Base-by-base conservation (phyloP, 306 rosid species). In the Trifolium fragiferum region DNA sequence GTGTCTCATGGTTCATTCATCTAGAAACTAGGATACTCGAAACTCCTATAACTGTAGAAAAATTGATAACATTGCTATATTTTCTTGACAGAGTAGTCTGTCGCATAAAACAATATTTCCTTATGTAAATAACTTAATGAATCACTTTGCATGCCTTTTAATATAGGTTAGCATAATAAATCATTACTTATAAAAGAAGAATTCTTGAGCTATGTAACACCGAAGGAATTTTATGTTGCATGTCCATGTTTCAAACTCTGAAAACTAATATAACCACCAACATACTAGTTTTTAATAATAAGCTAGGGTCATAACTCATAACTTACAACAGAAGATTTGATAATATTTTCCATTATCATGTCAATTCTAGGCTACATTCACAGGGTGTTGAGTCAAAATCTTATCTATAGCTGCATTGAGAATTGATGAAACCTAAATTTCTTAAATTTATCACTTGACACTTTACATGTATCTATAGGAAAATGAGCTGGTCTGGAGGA, bases 401-500 rank as follows among this genome's bases (percentile, higher is more conserved):
- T 50, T 73, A 62, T 10, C 20, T 62, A 15, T 53, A 15, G 61
- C 64, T 33, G 76, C 72, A 62, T 57, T 72, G 61, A 41, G 54
- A 75, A 71, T 15, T 66, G 57, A 18, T 68, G 25, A 60, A 69
- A 32, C 41, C 44, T 23, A 59, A 70, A 32, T 30, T 75, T 78
- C 69, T 69, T 73, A 21, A 9, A 57, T 40, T 70, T 38, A 67
- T 35, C 62, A 23, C 38, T 54, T 60, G n/a, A 75, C 12, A 2
- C 38, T 54, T 60, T n/a, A 75, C 12, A 2, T 69, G 38, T 30
- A 35, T 40, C 46, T 18, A 37, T 68, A 80, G 86, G 68, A 50
- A 86, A 87, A 95, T 95, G 99, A 92, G 95, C 88, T 90, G 92
- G 92, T 66, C 89, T 53, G 93, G 97, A 85, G 93, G 95, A 85